phyloP scores from a whole-genome alignment of 306 rosid species.

The Erythrophleum fordii region DNA sequence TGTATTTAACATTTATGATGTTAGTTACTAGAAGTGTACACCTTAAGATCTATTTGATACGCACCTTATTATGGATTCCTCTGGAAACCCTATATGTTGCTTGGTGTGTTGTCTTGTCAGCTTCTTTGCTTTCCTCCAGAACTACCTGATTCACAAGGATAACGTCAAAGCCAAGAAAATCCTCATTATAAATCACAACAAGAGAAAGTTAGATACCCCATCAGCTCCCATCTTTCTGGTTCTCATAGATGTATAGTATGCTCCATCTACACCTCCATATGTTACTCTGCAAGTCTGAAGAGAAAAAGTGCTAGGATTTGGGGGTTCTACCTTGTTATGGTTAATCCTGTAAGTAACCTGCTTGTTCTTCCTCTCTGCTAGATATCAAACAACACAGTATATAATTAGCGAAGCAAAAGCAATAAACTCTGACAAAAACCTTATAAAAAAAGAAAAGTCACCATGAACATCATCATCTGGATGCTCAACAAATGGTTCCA shows the following conservation, averaged over 20 bases:
- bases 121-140: conserved; percentile 88
- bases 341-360: conserved; percentile 37
- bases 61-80: conserved; percentile 89
- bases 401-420: conserved; percentile 7
- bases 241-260: conserved; percentile 77
- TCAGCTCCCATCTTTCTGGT: conserved; percentile 61
- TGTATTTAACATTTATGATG: neutral
- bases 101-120: conserved; percentile 72
- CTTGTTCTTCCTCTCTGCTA: conserved; percentile 49
- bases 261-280: conserved; percentile 86
- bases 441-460: conserved; percentile 28
- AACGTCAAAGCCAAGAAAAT: neutral
- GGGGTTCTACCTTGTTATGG: conserved; percentile 36
- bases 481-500: conserved; percentile 77
- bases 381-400: conserved; percentile 5
- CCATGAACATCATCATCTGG: conserved; percentile 71
- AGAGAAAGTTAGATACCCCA: conserved; percentile 61
- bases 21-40: neutral
- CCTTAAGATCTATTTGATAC: conserved; percentile 6
- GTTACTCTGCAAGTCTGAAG: conserved; percentile 70
- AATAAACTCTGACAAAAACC: neutral
- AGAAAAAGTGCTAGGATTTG: conserved; percentile 40
- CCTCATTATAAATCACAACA: neutral
- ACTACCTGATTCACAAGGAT: conserved; percentile 50
- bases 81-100: conserved; percentile 79